Evolutionary conservation across 331 rosid species (phyloP), one percentile per base, ranked within the genome.

Genomic region (Rhamnella rubrinervis): DNA sequence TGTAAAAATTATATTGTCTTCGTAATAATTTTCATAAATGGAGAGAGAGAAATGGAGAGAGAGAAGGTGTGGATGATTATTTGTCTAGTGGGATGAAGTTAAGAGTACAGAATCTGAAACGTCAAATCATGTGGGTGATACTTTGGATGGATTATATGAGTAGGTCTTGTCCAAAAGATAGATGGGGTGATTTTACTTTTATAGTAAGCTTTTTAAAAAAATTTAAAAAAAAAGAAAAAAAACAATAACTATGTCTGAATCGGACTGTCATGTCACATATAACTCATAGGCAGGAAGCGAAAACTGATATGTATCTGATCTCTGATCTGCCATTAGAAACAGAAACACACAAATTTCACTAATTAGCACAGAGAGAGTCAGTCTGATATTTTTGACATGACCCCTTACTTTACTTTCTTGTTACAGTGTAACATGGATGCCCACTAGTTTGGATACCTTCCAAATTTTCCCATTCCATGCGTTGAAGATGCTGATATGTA

Each of bases 21-120:
- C 26, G 39, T 25, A 65, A 50, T 11, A 65, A 65, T 26, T 56
- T 0, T n/a, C 12, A 19, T 10, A n/a, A 19, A 61, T 19, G 10
- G 6, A 1, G 1, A 28, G 9, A 18, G 11, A 8, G 26, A 20
- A 7, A 15, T 31, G 6, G 57, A 56, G 19, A 55, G 23, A 20
- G 18, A 10, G 13, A 20, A 53, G 71, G 52, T 47, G 19, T 52
- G 56, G 31, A 66, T 38, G 49, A 14, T 11, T 1, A 31, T 11
- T 68, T 83, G 86, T 72, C 60, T 1, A 57, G 61, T 59, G 67
- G 72, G 85, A 86, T 49, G 68, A 62, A 67, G 81, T 59, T 80
- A 71, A 84, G 78, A 73, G 86, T 41, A 60, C 75, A 87, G 87
- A 87, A 87, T 87, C 92, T 80, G 92, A 87, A 80, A 85, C 68